Evolutionary conservation across 208 protist species (phyloP), one percentile per base, ranked within the genome.

Genomic region (Wallacemonas sp.): DNA sequence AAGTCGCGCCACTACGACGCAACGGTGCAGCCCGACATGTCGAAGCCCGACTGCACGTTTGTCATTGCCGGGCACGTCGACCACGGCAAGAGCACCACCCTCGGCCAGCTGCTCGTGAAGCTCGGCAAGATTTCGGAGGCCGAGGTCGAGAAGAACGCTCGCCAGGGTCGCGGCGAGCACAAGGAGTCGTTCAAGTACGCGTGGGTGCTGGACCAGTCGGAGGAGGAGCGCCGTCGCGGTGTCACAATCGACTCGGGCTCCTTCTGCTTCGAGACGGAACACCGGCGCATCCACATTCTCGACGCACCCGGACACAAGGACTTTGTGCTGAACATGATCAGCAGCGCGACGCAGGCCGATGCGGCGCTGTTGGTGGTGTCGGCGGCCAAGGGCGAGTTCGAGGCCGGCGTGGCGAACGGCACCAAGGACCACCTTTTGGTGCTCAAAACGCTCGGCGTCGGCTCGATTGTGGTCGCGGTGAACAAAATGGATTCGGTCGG

Each of bases 401-500:
- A 99, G 72, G 91, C 98, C 22, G 99, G 99, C 25, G 98, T 99
- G 49, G 93, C 98, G 8, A 84, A 94, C 67, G 98, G 99, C 72
- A 99, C 98, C 1, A 89, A 93, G 61, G 98, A 99, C 65, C 98
- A 99, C 76, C 90, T 98, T 23, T 66, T 99, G 44, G 82, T 99
- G 3, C 94, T 98, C 33, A 99, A 99, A 68, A 99, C 98, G 18
- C 81, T 99, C n/a, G 98, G 98, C 55, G 91, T 99, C 14, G 92
- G 94, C n/a, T 78, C 86, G 23, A 84, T 99, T 22, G 82, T 99
- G 20, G 94, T 99, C 8, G 92, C 90, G n/a, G 89, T 99, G 69
- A 99, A 99, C 90, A 99, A 99, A 86, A 99, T 99, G 98, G 98
- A 99, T 86, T 87, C 90, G 25, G 97, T 99, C 2, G 66, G 78